Base-by-base conservation (phyloP, 345 rosid species). In the Salix caprea region DNA sequence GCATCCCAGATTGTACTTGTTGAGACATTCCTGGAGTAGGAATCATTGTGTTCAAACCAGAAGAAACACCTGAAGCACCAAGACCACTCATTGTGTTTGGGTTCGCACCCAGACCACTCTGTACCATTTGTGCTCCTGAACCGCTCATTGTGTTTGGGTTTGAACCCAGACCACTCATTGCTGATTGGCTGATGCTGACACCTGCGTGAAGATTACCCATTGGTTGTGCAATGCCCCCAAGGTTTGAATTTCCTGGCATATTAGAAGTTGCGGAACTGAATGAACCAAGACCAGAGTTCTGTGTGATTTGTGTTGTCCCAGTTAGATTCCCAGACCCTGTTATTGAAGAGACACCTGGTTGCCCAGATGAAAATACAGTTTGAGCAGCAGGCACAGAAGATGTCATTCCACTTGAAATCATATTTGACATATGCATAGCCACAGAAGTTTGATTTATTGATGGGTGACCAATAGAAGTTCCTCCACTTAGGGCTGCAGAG, bases 391-490 rank as follows among this genome's bases (percentile, higher is more conserved):
- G 94, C 80, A 92, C 88, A 50, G 94, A 86, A 39, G 99, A 87
- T 72, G 89, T 85, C 88, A 88, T 91, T 87, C 97, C 95, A 83
- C 90, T 91, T 73, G 98, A 92, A 82, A 96, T 92, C 99, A 93
- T 91, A 84, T 89, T 93, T 70, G 98, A 92, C 94, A 93, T 89
- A 85, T 91, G 99, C 96, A 93, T 87, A 76, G 91, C 94, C 77
- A 96, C 92, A 46, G 95, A 88, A 79, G 90, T 91, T 84, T 86
- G 95, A 82, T 89, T 94, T 83, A 90, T 87, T 62, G 96, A 86
- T 65, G 78, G 91, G 60, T 86, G 90, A 71, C 91, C 93, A 7
- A 87, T 83, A n/a, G 99, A 92, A 78, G 93, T 86, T 79, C 98
- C 99, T 80, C 93, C 98, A 16, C 89, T 86, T 81, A 91, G 82